These are phyloP conservation scores for Plantago lanceolata DNA, from an alignment of 305 asterid genomes.

Conservation along the genomic window DNA sequence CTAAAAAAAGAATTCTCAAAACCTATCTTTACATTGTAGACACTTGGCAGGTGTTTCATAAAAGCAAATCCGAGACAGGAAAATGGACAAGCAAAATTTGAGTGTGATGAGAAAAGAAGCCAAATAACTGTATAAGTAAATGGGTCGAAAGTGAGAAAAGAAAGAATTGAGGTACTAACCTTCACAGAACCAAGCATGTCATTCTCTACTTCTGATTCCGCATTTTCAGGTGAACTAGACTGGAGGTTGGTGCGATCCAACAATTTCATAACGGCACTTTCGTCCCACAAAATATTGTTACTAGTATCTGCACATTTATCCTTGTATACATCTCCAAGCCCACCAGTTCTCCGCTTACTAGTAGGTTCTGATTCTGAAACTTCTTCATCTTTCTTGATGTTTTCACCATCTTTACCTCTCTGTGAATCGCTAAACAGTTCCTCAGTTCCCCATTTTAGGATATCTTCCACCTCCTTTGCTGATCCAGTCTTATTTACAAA, in stretches of 20 bases:
- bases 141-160: constrained; percentile 1
- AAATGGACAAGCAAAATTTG: background rate
- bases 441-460: constrained; percentile 94
- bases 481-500: constrained; percentile 91
- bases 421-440: constrained; percentile 78
- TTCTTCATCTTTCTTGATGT: constrained; percentile 44
- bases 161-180: constrained; percentile 37
- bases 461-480: constrained; percentile 91
- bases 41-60: background rate
- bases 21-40: background rate
- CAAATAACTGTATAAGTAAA: no score
- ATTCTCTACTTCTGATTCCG: constrained; percentile 64
- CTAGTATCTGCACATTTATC: constrained; percentile 81
- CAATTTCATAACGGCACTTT: constrained; percentile 71
- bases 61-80: constrained; percentile 6
- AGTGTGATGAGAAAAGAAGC: constrained; percentile 7
- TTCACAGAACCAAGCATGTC: constrained; percentile 98
- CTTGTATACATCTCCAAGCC: constrained; percentile 92
- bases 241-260: constrained; percentile 83
- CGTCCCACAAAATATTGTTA: constrained; percentile 81
- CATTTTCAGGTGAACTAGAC: constrained; percentile 66
- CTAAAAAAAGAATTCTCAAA: background rate
- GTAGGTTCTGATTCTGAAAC: constrained; percentile 55
- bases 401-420: constrained; percentile 58
- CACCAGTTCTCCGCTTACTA: constrained; percentile 73